Percentiles rank a stretch among this genome's conserved stretches.
phyloP scores from a whole-genome alignment of 2,329 filamentous ascomycete genomes.

The Penicillium sp. region DNA sequence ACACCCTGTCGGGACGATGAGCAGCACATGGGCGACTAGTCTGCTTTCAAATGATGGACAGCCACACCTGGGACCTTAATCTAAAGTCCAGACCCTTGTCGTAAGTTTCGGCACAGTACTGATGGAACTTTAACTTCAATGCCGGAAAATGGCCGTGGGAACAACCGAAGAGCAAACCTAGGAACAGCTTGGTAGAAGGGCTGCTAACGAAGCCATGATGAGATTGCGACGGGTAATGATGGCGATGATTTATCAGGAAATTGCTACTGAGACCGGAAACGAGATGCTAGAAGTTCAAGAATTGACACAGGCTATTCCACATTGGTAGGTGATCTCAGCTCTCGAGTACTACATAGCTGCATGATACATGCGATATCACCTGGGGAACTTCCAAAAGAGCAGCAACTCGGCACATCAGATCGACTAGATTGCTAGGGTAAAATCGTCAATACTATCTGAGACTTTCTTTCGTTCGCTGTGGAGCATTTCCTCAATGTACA shows the following conservation, averaged over 20 bases:
- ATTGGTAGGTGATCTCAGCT: background rate
- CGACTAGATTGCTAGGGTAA: background rate
- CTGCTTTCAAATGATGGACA: background rate
- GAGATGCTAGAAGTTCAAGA: background rate
- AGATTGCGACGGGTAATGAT: background rate
- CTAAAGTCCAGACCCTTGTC: background rate
- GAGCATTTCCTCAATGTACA: background rate
- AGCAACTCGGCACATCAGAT: no score
- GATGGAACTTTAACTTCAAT: no score
- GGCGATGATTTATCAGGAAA: background rate
- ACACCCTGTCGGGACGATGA: background rate
- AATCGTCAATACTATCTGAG: background rate
- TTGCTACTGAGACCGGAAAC: background rate
- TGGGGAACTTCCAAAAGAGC: background rate
- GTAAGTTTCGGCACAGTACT: background rate
- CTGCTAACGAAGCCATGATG: background rate
- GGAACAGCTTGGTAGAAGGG: background rate
- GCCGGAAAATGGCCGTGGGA: background rate
- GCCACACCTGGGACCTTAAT: background rate
- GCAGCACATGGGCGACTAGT: background rate
- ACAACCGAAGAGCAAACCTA: background rate
- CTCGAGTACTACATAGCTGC: background rate
- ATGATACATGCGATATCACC: background rate
- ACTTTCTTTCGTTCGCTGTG: no score
- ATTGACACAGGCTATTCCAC: background rate